Base-by-base conservation (phyloP, 1,139 yeast species). In the Schizosaccharomyces versatilis region DNA sequence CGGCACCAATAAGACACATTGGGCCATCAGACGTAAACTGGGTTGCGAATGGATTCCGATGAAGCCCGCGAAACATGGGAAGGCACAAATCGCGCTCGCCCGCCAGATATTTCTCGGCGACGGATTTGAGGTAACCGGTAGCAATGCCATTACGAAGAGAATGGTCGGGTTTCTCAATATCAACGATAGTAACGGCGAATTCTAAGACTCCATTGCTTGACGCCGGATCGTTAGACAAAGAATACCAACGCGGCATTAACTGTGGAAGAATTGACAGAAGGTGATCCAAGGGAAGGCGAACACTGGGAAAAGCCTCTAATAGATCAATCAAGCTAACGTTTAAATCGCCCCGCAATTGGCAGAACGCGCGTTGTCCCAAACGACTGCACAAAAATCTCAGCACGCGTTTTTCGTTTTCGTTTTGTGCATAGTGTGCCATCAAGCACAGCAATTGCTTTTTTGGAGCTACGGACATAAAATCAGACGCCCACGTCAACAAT, bases 1-100 rank as follows among this genome's bases (percentile, higher is more conserved):
- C 65, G n/a, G 65, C 63, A 9, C 68, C 69, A 7, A 71, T 66
- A 53, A 75, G 55, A 19, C 62, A 72, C 62, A 62, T 62, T 9
- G 64, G 64, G 2, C 64, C 64, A 51, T 60, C 62, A 3, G 63
- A 58, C n/a, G 57, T 53, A 41, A 61, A 61, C 40, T 62, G 64
- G 36, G 54, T 58, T 6, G 64, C 63, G 19, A 62, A 55, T 7
- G 64, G 63, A 52, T 62, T 62, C 14, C 62, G 60, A 38, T 62
- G 64, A 6, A 62, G 56, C 1, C 64, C 64, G 10, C 63, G 56
- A 51, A 60, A 62, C 54, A 62, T 53, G 7, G 64, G 64, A 6
- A 62, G 39, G 8, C 59, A 42, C 17, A 61, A 53, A 19, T 51
- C 57, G 39, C 49, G 32, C 42, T 56, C 55, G 48, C 63, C 62